Conservation (phyloP, 805 yeast species). For the Ogataea nakhonphanomensis region DNA sequence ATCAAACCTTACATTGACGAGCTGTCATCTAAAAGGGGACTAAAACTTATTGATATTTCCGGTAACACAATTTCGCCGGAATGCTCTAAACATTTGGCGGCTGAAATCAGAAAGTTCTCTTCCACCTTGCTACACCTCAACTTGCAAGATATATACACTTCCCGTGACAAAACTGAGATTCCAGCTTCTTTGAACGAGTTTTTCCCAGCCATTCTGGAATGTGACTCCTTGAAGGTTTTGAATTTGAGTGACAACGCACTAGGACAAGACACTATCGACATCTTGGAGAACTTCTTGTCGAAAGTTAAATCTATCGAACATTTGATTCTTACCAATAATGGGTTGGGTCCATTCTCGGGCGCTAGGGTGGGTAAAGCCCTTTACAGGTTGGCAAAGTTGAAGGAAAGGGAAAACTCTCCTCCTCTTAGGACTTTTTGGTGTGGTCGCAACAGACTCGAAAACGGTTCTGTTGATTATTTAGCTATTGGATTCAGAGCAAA, state of each 20-base stretch:
- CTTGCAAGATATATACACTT: constrained; percentile 91
- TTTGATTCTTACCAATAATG: constrained; percentile 87
- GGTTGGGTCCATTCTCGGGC: constrained; percentile 98
- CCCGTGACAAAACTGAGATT: constrained; percentile 91
- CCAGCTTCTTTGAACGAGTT: constrained; percentile 75
- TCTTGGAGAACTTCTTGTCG: constrained; percentile 72
- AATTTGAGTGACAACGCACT: constrained; percentile 94
- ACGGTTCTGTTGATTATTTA: constrained; percentile 85
- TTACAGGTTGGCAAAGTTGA: constrained; percentile 62
- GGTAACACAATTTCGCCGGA: constrained; percentile 96
- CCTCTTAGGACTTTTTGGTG: constrained; percentile 83
- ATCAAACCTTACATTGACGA: constrained; percentile 67
- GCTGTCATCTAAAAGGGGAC: constrained; percentile 37
- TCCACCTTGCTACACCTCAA: constrained; percentile 63
- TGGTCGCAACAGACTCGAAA: constrained; percentile 95
- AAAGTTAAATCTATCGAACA: constrained; percentile 80
- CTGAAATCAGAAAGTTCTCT: constrained; percentile 40
- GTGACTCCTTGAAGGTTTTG: constrained; percentile 66
- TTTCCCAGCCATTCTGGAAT: constrained; percentile 67
- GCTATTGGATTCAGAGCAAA: constrained; percentile 84
- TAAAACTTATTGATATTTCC: constrained; percentile 67
- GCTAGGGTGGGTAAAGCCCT: constrained; percentile 88
- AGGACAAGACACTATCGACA: constrained; percentile 92
- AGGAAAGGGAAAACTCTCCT: constrained; percentile 34
- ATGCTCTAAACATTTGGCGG: constrained; percentile 72